A percentile compares a stretch with the other conserved stretches of the same genome.
These are phyloP conservation scores for Periglandula ipomoeae DNA, from an alignment of 2,329 filamentous ascomycete species.

Conservation along the genomic window DNA sequence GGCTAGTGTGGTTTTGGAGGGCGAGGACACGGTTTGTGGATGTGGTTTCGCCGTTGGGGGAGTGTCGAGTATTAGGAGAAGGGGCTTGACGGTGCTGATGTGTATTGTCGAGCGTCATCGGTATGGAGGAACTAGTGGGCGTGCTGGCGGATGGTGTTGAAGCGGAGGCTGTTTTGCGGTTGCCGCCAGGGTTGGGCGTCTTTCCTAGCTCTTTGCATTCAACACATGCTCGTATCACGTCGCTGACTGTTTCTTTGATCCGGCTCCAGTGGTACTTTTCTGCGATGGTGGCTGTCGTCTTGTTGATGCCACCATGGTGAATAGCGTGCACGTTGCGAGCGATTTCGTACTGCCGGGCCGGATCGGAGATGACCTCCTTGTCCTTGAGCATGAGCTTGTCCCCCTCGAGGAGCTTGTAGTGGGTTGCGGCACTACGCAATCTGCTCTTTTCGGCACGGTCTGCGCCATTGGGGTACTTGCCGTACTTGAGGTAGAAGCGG, in stretches of 20 bases:
- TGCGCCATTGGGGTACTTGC: slow-evolving; percentile 85
- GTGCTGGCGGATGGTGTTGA: background rate
- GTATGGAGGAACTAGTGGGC: background rate
- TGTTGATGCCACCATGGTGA: slow-evolving; percentile 91
- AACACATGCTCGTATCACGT: slow-evolving; percentile 84
- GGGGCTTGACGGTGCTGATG: background rate
- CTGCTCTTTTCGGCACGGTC: slow-evolving; percentile 94
- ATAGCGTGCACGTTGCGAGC: slow-evolving; percentile 65
- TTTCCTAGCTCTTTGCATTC: slow-evolving; percentile 79
- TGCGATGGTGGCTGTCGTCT: slow-evolving; percentile 88
- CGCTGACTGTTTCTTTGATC: slow-evolving; percentile 94
- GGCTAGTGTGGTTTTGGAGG: slow-evolving; percentile 18
- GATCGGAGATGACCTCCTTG: slow-evolving; percentile 92
- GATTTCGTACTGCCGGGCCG: slow-evolving; percentile 82
- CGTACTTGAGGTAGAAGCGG: slow-evolving; percentile 90
- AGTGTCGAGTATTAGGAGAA: background rate
- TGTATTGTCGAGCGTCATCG: background rate
- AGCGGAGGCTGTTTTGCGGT: slow-evolving; percentile 11
- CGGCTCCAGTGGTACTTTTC: slow-evolving; percentile 95
- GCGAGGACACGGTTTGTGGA: slow-evolving; percentile 17
- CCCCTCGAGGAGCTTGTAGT: slow-evolving; percentile 74
- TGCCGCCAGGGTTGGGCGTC: slow-evolving; percentile 27
- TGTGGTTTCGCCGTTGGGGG: slow-evolving; percentile 9
- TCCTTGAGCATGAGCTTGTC: slow-evolving; percentile 94
- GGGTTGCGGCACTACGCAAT: slow-evolving; percentile 83